Evolutionary conservation across 2,329 filamentous ascomycete genomes (phyloP).

Genomic region (Lecanicillium sp.): DNA sequence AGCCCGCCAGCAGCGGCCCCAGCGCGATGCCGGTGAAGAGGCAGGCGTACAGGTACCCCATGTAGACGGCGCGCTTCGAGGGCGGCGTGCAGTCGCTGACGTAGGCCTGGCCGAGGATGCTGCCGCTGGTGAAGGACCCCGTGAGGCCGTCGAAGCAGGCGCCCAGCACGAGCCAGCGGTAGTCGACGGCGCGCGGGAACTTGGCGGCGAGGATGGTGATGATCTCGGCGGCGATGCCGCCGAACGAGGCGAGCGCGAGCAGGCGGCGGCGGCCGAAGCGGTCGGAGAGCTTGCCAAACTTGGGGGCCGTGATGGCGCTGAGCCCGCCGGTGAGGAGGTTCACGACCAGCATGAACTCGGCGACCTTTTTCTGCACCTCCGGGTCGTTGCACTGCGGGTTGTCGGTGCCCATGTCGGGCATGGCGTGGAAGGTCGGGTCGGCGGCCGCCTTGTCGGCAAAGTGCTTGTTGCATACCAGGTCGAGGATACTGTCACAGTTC

Average conservation of each 20-base stretch:
- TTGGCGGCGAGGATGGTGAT: slow-evolving; percentile 73
- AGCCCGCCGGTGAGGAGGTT: slow-evolving; percentile 69
- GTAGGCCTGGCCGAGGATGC: slow-evolving; percentile 75
- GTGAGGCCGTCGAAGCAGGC: slow-evolving; percentile 74
- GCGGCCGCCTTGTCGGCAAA: slow-evolving; percentile 58
- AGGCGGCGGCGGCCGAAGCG: slow-evolving; percentile 73
- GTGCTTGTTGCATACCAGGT: slow-evolving; percentile 78
- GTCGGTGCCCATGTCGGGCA: slow-evolving; percentile 59
- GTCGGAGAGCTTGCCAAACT: slow-evolving; percentile 80
- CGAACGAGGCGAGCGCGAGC: slow-evolving; percentile 65
- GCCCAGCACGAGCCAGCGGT: slow-evolving; percentile 74
- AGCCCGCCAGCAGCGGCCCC: slow-evolving; percentile 75
- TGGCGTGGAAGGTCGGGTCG: slow-evolving; percentile 54
- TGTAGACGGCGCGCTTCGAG: slow-evolving; percentile 70
- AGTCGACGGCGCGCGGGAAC: slow-evolving; percentile 65
- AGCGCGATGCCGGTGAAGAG: slow-evolving; percentile 85
- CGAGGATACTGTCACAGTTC: slow-evolving; percentile 53
- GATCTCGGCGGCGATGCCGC: slow-evolving; percentile 68
- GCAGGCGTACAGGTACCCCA: slow-evolving; percentile 85
- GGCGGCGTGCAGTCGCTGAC: slow-evolving; percentile 82
- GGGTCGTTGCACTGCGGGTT: slow-evolving; percentile 77
- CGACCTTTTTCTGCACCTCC: slow-evolving; percentile 69
- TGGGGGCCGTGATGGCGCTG: slow-evolving; percentile 75
- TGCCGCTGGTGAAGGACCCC: slow-evolving; percentile 82
- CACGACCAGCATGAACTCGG: slow-evolving; percentile 71